phyloP scores from a whole-genome alignment of 2,329 filamentous ascomycete species.

The Fusarium nurragi region DNA sequence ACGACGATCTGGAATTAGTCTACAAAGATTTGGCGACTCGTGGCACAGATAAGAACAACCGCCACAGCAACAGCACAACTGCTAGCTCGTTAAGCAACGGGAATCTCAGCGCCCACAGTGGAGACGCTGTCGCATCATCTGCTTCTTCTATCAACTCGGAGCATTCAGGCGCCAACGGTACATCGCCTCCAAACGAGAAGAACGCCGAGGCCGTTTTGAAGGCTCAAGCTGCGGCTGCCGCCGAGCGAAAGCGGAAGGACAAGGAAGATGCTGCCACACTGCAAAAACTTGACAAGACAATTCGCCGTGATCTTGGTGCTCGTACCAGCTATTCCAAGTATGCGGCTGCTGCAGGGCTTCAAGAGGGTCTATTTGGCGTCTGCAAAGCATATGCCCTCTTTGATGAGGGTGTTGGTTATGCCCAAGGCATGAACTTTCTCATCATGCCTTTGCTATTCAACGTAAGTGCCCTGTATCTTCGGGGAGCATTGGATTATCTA shows the following conservation, averaged over 20 bases:
- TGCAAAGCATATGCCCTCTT: conserved; percentile 98
- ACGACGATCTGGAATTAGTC: conserved; percentile 85
- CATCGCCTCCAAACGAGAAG: conserved; percentile 68
- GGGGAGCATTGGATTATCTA: too few relatives aligned
- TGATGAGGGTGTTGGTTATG: conserved; percentile 93
- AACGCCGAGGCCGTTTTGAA: conserved; percentile 72
- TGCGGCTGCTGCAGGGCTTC: conserved; percentile 86
- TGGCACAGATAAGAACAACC: conserved; percentile 82
- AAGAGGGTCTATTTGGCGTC: conserved; percentile 92
- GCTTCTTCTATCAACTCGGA: conserved; percentile 87
- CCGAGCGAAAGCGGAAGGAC: conserved; percentile 78
- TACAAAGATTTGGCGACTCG: conserved; percentile 83
- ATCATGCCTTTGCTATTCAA: conserved; percentile 97
- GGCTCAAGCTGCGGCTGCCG: conserved; percentile 69
- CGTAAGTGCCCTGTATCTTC: conserved; percentile 58
- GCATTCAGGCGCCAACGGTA: conserved; percentile 69
- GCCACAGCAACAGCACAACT: conserved; percentile 64
- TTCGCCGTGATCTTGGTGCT: conserved; percentile 88
- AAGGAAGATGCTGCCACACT: conserved; percentile 80
- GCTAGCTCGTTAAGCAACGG: conserved; percentile 63
- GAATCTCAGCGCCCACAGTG: conserved; percentile 66
- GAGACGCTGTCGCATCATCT: conserved; percentile 76
- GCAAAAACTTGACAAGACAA: conserved; percentile 87
- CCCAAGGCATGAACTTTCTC: conserved; percentile 98
- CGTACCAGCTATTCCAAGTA: conserved; percentile 98